A percentile compares a stretch with the other conserved stretches of the same genome.
Evolutionary conservation across 768 basidiomycete genomes (phyloP).

Genomic region (Lactarius evosmus): DNA sequence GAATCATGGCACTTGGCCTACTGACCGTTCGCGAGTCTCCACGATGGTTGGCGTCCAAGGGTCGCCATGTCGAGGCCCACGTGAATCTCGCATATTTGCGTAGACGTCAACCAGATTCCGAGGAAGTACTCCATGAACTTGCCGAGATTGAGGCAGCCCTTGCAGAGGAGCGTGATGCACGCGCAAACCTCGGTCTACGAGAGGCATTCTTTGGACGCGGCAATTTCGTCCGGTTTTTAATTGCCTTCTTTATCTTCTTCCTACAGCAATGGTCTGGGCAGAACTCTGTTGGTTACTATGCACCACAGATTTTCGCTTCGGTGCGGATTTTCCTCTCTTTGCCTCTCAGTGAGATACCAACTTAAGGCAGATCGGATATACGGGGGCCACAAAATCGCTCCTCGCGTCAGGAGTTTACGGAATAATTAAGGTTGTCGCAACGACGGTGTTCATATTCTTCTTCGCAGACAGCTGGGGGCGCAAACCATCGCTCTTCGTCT

Average conservation of each 20-base stretch:
- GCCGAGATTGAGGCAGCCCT: constrained; percentile 83
- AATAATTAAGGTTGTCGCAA: constrained; percentile 65
- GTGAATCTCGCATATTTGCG: constrained; percentile 65
- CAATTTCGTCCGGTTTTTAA: constrained; percentile 78
- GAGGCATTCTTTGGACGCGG: constrained; percentile 81
- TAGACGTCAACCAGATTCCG: constrained; percentile 40
- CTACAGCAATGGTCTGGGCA: constrained; percentile 85
- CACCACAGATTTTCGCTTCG: constrained; percentile 68
- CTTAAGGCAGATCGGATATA: constrained; percentile 57
- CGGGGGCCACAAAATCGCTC: constrained; percentile 53
- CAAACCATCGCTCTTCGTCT: constrained; percentile 65
- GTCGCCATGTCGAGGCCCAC: constrained; percentile 50
- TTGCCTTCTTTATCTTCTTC: constrained; percentile 76
- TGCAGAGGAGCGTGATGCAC: constrained; percentile 63
- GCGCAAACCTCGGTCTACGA: constrained; percentile 58
- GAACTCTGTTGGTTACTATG: constrained; percentile 75
- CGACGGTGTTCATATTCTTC: constrained; percentile 62
- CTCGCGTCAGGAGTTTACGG: constrained; percentile 72
- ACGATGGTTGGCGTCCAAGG: constrained; percentile 69
- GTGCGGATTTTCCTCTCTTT: constrained; percentile 36
- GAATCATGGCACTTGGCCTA: constrained; percentile 64
- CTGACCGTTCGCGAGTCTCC: constrained; percentile 74
- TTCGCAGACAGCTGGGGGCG: constrained; percentile 67
- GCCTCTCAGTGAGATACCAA: neutral
- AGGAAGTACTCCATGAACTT: constrained; percentile 54